Conservation (phyloP, 352 stramenopile species). For the Pythium volutum region DNA sequence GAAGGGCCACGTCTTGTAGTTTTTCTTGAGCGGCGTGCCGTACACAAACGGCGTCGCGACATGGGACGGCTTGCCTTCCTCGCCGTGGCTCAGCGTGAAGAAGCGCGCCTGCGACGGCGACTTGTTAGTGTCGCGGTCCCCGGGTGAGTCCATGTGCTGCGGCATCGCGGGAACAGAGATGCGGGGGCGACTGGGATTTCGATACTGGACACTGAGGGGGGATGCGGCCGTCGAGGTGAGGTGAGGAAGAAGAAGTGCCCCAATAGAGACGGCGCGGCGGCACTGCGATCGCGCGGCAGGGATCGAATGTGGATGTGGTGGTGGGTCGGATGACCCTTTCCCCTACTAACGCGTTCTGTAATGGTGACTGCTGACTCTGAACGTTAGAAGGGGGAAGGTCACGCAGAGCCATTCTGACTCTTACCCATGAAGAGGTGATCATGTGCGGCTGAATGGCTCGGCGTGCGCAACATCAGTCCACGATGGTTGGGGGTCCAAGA, state of each 20-base stretch:
- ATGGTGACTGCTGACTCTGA: too few species aligned
- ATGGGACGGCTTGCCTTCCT: conserved; percentile 39
- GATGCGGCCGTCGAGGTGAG: neutral
- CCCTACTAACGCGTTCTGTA: too few species aligned
- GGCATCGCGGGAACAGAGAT: neutral
- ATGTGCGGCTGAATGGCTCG: too few species aligned
- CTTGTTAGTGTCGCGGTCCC: conserved; percentile 25
- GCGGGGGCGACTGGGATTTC: neutral
- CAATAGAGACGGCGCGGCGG: neutral
- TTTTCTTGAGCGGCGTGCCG: conserved; percentile 72
- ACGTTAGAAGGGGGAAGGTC: neutral
- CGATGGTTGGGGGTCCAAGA: conserved; percentile 6
- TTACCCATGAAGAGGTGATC: too few species aligned
- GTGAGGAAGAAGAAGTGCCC: neutral
- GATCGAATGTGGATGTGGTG: too few species aligned
- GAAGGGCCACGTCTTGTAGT: conserved; percentile 82
- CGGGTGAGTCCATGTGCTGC: conserved; percentile 14
- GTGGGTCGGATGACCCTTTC: too few species aligned
- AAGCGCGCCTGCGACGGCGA: conserved; percentile 57
- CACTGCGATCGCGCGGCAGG: too few species aligned
- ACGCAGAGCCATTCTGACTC: too few species aligned
- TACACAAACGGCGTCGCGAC: conserved; percentile 72
- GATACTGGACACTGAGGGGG: neutral
- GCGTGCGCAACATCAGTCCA: too few species aligned
- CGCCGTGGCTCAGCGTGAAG: conserved; percentile 56